Base-by-base conservation (phyloP, 1,284 basidiomycete species). In the Ustilago trichophora region DNA sequence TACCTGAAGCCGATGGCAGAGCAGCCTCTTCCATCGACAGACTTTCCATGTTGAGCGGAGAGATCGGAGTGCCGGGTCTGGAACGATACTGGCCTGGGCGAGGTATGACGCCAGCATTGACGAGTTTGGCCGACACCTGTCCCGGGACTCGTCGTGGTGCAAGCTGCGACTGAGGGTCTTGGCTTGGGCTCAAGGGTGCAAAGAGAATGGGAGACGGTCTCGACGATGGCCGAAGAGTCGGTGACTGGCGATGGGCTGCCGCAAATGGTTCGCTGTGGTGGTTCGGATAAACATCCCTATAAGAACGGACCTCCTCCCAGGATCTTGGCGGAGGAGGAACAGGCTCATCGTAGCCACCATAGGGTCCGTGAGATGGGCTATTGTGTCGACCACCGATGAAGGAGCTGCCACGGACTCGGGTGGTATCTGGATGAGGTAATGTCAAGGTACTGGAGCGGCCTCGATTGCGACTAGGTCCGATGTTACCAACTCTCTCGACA, bases 41-140 rank as follows among this genome's bases (percentile, higher is more conserved):
- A 3, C 32, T 37, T 29, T 71, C 72, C 56, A 73, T 69, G 49
- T 64, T 64, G 32, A 73, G 58, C 6, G 72, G 68, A 7, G 68
- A 72, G 31, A 72, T 44, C 22, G 72, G 72, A 6, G 72, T 73
- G 24, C 44, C 68, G 3, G 72, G 68, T 12, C 71, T 52, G 6
- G 66, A 65, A 5, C 45, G 47, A 36, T 47, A 44, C 16, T 49
- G 47, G 1, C 43, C 37, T 16, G 49, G 50, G 13, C 55, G 54
- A 12, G 57, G 8, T n/a, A 50, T 35, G 18, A 42, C 33, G 24
- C 44, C 29, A 10, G 56, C 21, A 10, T 48, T 57, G 45, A 16
- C 29, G 10, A 36, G 10, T 36, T 50, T 49, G 31, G 36, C 22
- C 7, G 49, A 19, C 18, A 50, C 22, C 16, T 43, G 45, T 4